Evolutionary conservation across 2,329 filamentous ascomycete species (phyloP).

Genomic region (Chrysosporium keratinophilum): DNA sequence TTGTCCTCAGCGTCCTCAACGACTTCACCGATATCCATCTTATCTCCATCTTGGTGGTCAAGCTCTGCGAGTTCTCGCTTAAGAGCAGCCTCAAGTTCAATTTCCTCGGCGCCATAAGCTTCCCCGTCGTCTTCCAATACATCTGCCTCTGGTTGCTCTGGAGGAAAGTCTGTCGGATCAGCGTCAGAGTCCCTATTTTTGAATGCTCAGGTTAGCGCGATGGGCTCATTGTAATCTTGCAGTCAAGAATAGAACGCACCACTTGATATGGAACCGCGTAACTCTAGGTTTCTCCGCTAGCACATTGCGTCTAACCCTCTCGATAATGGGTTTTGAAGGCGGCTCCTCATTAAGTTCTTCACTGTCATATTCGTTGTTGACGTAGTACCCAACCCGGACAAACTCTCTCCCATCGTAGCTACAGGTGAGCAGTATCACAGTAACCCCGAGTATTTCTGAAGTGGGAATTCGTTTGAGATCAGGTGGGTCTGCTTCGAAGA

Average conservation of each 20-base stretch:
- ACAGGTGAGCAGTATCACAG: slow-evolving; percentile 90
- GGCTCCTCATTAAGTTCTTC: slow-evolving; percentile 83
- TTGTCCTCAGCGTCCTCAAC: slow-evolving; percentile 57
- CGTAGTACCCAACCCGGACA: slow-evolving; percentile 96
- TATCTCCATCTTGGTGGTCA: slow-evolving; percentile 32
- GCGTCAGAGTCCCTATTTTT: slow-evolving; percentile 79
- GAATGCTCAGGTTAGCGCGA: slow-evolving; percentile 19
- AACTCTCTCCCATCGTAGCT: slow-evolving; percentile 95
- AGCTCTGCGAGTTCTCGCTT: slow-evolving; percentile 43
- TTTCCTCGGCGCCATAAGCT: slow-evolving; percentile 46
- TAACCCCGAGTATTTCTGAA: slow-evolving; percentile 91
- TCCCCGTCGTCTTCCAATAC: slow-evolving; percentile 68
- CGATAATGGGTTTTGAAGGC: slow-evolving; percentile 81
- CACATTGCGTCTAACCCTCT: slow-evolving; percentile 84
- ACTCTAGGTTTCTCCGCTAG: slow-evolving; percentile 95
- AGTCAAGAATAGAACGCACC: slow-evolving; percentile 47
- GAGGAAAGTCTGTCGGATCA: slow-evolving; percentile 89
- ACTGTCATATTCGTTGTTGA: slow-evolving; percentile 97
- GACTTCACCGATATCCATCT: slow-evolving; percentile 50
- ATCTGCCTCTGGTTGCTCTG: slow-evolving; percentile 94
- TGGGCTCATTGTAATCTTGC: background rate
- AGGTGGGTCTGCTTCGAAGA: slow-evolving; percentile 91
- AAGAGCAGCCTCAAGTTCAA: slow-evolving; percentile 35
- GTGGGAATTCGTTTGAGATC: slow-evolving; percentile 84
- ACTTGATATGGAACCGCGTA: slow-evolving; percentile 96